A percentile compares a stretch with the other conserved stretches of the same genome.
Conservation (phyloP, 148 eudicot species). For the Vaccinium corymbosum region DNA sequence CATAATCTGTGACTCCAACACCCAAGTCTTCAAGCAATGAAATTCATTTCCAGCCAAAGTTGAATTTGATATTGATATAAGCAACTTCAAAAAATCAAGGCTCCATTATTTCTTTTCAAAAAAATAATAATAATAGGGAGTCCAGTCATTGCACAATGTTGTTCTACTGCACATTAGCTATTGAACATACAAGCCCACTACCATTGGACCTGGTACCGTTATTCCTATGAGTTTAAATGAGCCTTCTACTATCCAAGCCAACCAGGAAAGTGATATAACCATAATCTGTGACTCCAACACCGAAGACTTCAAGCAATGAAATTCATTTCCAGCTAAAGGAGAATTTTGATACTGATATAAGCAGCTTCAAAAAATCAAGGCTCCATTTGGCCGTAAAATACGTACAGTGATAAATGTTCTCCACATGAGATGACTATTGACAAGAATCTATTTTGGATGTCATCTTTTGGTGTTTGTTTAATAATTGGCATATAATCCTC, state of each 20-base stretch:
- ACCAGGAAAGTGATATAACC: background rate
- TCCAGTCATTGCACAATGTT: background rate
- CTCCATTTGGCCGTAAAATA: background rate
- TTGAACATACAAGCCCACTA: background rate
- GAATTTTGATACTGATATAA: background rate
- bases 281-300: background rate
- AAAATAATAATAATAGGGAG: background rate
- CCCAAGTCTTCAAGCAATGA: background rate
- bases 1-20: background rate
- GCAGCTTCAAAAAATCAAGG: background rate
- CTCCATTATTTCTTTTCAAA: too few species aligned
- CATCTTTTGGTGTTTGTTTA: background rate
- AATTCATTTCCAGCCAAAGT: background rate
- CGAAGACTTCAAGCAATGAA: background rate
- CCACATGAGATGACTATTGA: background rate
- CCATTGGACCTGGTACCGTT: background rate
- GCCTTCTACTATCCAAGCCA: background rate
- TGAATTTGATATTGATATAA: background rate
- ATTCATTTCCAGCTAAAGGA: background rate
- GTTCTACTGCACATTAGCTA: background rate
- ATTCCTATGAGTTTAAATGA: constrained; percentile 5
- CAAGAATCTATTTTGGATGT: background rate
- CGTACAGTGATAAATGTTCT: background rate
- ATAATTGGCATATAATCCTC: background rate
- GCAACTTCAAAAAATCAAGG: background rate